Evolutionary conservation across 140 eudicot genomes (phyloP), one percentile per base, ranked within the genome.

Genomic region (Ambrosia hybrid): DNA sequence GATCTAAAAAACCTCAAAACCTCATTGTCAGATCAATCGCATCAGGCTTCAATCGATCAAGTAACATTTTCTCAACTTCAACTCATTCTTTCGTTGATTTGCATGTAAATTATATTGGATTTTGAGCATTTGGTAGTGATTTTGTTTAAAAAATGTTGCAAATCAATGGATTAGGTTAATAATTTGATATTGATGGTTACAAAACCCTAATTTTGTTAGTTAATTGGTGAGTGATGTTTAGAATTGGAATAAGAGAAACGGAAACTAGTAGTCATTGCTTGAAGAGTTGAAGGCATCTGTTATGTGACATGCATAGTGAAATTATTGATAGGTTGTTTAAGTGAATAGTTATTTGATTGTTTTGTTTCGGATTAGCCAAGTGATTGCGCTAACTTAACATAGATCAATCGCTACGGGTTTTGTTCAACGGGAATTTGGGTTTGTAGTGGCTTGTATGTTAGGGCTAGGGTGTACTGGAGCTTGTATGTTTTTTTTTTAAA

Each of bases 21-120:
- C 53, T 89, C 92, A 39, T 72, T 78, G 14, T 43, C 86, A 16
- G 92, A 89, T 86, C 86, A 91, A 67, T 85, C 88, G 69, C 81
- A 66, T 30, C 92, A 62, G 3, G 76, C 85, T 84, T 80, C 85
- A 1, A 70, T 89, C 73, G 83, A 82, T 59, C 79, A 86, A 70
- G 96, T 86, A 81, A 49, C 67, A 30, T 49, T 33, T 41, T 3
- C 5, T 37, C 3, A 37, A 37, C 41, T 37, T 37, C 65, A 11
- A 48, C 15, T 34, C 3, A 52, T 51, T 72, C 7, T 1, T 49
- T 73, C 16, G 48, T 55, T 56, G 7, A 78, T 41, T 71, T 14
- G 68, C 62, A 64, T 41, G 33, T 64, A 33, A 14, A 58, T 15
- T 7, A 16, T 75, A 14, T 9, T 48, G 39, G 4, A 58, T 57